Base-by-base conservation (phyloP, 2,329 filamentous ascomycete genomes). In the Stromatinia cepivora region DNA sequence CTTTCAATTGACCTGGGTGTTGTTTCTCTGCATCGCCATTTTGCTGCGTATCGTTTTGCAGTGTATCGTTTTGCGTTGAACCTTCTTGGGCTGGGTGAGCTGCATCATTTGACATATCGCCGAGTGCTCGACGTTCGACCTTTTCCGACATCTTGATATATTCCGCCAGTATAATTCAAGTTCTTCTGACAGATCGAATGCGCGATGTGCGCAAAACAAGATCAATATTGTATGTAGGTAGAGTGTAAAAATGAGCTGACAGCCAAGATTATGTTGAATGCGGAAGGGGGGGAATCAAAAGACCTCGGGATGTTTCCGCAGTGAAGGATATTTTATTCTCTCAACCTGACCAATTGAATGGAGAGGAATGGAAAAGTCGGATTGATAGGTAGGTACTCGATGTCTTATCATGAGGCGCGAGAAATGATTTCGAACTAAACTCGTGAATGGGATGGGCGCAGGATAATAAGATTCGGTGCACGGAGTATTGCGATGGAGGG, bases 21-120 rank as follows among this genome's bases (percentile, higher is more conserved):
- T 70, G 68, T 31, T 70, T 70, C 39, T 70, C 63, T 31, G 28
- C 34, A 6, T 48, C 22, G 50, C 46, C 59, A 53, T 53, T 42
- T 20, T 59, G 45, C 1, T 28, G 45, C n/a, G 66, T 9, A 13
- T 25, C 34, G 25, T 62, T 67, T 42, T 59, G 57, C 20, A 17
- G 54, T 31, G 66, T 9, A 9, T 46, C 25, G 25, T 63, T 67
- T 42, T 39, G 36, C 36, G 36, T 11, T 39, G 36, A 13, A 2
- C 2, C 28, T 25, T 36, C 17, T 13, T 64, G 45, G 5, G 48
- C 48, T n/a, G 54, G 20, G 15, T 20, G 31, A 22, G 25, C 25
- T 25, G 45, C 48, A 39, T 25, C 45, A 62, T 67, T 67, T 20
- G 54, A 61, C 45, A 42, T 39, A 42, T 59, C 45, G 22, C 56